These are phyloP conservation scores for Colletotrichum liriopes DNA, from an alignment of 2,329 filamentous ascomycete genomes.

Conservation along the genomic window DNA sequence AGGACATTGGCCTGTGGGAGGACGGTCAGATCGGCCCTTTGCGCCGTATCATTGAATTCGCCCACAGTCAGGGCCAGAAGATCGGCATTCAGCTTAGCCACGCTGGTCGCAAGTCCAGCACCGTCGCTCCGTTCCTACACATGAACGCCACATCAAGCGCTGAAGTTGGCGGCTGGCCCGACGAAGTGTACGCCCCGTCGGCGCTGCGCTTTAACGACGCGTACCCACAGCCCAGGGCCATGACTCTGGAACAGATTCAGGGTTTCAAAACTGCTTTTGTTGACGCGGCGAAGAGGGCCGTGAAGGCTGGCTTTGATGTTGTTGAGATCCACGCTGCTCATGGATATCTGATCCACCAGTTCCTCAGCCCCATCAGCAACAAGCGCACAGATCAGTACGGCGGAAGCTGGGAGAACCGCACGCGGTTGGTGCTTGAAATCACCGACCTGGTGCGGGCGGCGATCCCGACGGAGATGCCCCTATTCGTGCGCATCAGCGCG, in stretches of 20 bases:
- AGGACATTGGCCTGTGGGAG: conserved; percentile 78
- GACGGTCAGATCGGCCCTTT: conserved; percentile 77
- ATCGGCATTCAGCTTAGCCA: conserved; percentile 84
- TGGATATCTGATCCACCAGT: conserved; percentile 81
- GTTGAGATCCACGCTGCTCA: conserved; percentile 85
- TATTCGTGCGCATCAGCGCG: conserved; percentile 82
- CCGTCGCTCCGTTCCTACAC: conserved; percentile 76
- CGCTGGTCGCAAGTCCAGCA: conserved; percentile 77
- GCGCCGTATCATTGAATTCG: conserved; percentile 72
- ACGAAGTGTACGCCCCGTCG: conserved; percentile 64
- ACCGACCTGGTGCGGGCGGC: conserved; percentile 73
- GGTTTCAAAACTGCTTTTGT: conserved; percentile 74
- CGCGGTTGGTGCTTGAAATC: conserved; percentile 77
- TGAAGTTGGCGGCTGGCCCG: conserved; percentile 67
- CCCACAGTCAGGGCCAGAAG: conserved; percentile 70
- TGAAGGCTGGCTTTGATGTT: conserved; percentile 78
- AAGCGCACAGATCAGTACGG: conserved; percentile 78
- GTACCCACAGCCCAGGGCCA: conserved; percentile 73
- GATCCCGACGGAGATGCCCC: conserved; percentile 78
- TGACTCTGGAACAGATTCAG: conserved; percentile 78
- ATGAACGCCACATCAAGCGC: conserved; percentile 65
- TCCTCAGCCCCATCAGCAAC: conserved; percentile 80
- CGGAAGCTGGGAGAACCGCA: conserved; percentile 80
- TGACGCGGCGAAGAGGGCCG: conserved; percentile 67
- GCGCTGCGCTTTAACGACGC: conserved; percentile 69